These are phyloP conservation scores for Colletotrichum kahawae DNA, from an alignment of 2,329 filamentous ascomycete genomes.

Conservation along the genomic window DNA sequence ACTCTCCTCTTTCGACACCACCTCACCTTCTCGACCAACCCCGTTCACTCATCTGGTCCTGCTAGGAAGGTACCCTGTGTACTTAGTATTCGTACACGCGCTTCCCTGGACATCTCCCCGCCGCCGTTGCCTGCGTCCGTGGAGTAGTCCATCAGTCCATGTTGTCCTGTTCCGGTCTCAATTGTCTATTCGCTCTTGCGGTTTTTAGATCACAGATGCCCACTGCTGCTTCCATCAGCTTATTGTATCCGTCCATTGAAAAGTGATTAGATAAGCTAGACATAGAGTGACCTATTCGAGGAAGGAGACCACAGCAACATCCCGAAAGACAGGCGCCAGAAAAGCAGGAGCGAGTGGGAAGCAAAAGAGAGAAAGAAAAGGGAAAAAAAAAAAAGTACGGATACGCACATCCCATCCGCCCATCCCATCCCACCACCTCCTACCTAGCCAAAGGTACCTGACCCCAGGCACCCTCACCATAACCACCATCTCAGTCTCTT, in stretches of 20 bases:
- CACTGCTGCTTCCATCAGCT: not conserved
- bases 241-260: not conserved
- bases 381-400: not conserved
- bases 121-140: not conserved
- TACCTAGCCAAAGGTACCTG: not conserved
- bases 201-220: not conserved
- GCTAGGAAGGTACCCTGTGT: not conserved
- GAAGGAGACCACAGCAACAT: not conserved
- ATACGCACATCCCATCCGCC: not conserved
- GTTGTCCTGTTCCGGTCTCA: not conserved
- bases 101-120: not conserved
- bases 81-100: not conserved
- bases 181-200: not conserved
- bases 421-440: not conserved
- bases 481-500: not conserved
- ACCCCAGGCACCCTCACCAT: not conserved
- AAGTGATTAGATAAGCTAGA: not conserved
- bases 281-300: not conserved
- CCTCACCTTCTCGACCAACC: not conserved
- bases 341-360: not conserved
- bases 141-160: not conserved
- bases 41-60: not conserved
- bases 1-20: slow-evolving; percentile 19
- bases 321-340: not conserved
- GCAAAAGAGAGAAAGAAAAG: not conserved